These are phyloP conservation scores for Cyclotella sp. DNA, from an alignment of 108 stramenopile genomes.

Conservation along the genomic window DNA sequence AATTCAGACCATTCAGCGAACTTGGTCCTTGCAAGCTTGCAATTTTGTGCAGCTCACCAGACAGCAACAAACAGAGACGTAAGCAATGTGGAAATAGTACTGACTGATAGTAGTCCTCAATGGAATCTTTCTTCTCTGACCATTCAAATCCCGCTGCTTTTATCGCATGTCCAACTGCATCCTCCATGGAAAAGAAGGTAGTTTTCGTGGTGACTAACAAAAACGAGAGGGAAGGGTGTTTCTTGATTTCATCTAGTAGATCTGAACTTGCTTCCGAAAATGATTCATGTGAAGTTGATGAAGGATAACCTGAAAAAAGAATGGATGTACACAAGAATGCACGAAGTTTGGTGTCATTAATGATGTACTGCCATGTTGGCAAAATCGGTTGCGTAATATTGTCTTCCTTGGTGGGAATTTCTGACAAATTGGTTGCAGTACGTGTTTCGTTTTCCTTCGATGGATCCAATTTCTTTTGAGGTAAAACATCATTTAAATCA, in stretches of 20 bases:
- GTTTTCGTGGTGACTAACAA: constrained; percentile 3
- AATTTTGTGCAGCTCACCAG: constrained; percentile 36
- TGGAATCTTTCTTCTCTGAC: constrained; percentile 36
- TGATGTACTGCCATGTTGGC: constrained; percentile 47
- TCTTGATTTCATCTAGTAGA: constrained; percentile 32
- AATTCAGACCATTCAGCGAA: constrained; percentile 29
- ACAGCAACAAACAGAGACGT: constrained; percentile 59
- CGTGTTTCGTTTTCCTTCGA: constrained; percentile 1
- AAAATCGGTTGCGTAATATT: neutral
- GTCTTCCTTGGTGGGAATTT: neutral
- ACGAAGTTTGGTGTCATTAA: constrained; percentile 56
- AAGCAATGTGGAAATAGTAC: constrained; percentile 83
- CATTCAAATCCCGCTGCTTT: constrained; percentile 24
- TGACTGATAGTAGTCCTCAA: constrained; percentile 58
- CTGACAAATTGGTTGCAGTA: neutral
- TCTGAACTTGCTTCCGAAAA: constrained; percentile 31
- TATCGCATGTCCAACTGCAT: constrained; percentile 25
- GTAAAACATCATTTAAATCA: neutral
- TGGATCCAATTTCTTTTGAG: neutral
- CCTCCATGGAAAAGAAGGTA: constrained; percentile 35
- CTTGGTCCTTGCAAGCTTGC: constrained; percentile 27
- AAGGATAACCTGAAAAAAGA: constrained; percentile 65
- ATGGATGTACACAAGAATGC: constrained; percentile 61
- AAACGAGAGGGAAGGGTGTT: constrained; percentile 18
- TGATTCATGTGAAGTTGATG: constrained; percentile 9